Conservation (phyloP, 2,329 filamentous ascomycete genomes). For the Claviceps capensis region DNA sequence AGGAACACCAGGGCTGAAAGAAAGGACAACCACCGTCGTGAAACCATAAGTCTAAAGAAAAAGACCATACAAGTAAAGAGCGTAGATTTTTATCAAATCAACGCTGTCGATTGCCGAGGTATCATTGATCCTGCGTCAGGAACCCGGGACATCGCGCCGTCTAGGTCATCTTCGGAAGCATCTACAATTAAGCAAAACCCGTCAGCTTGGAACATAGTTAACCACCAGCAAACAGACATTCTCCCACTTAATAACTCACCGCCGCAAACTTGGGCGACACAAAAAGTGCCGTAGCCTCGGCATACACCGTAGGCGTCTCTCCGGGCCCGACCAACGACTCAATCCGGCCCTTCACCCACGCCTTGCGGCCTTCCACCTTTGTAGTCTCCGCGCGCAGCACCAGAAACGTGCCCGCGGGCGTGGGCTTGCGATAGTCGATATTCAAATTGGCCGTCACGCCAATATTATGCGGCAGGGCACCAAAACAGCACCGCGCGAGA, state of each 20-base stretch:
- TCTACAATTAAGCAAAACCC: neutral
- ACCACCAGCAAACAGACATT: no score
- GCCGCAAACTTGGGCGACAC: slow-evolving; percentile 75
- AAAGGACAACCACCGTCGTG: no score
- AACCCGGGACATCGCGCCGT: neutral
- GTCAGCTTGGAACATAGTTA: neutral
- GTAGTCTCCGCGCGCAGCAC: slow-evolving; percentile 68
- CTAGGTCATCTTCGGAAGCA: neutral
- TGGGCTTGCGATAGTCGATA: slow-evolving; percentile 70
- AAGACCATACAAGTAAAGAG: no score
- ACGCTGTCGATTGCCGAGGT: no score
- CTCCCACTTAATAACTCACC: slow-evolving; percentile 32
- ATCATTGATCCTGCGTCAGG: no score
- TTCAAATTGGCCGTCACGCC: slow-evolving; percentile 77
- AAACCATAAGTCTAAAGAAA: no score
- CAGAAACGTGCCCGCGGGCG: slow-evolving; percentile 59
- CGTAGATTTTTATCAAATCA: no score
- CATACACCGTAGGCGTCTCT: slow-evolving; percentile 52
- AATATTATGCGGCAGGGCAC: slow-evolving; percentile 72
- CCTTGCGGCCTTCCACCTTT: slow-evolving; percentile 84
- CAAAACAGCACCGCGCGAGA: slow-evolving; percentile 76
- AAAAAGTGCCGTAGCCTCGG: slow-evolving; percentile 76
- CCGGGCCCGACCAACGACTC: slow-evolving; percentile 57
- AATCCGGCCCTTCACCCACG: slow-evolving; percentile 80
- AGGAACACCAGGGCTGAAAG: no score